Evolutionary conservation across 2,329 filamentous ascomycete genomes (phyloP), one percentile per base, ranked within the genome.

Genomic region (Alternaria sp.): DNA sequence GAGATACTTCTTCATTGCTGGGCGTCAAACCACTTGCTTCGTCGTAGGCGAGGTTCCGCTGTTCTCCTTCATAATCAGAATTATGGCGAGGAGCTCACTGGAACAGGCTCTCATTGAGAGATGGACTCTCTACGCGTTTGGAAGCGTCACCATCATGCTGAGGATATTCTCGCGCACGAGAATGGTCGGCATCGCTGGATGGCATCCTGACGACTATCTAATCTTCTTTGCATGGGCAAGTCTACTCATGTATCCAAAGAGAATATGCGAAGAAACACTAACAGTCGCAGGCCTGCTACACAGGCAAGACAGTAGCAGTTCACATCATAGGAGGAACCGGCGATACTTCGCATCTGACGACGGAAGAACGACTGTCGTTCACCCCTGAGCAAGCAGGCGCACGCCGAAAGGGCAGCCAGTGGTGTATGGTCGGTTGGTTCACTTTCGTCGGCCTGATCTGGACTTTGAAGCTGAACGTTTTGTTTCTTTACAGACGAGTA

Each of bases 381-480:
- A 67, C 65, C 1, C 39, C 63, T 3, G 67, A 67, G 3, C 68
- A 77, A 14, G 67, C 69, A 2, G 52, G 52, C 8, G 55, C 65
- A 5, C 76, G 74, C 65, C 60, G 77, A 58, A 54, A 58, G 13
- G 77, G 76, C 0, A 74, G 78, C 0, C 70, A 80, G 46, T 72
- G 73, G 44, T 80, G 79, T 51, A 64, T 78, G 21, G 63, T 74
- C 1, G 78, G 77, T 1, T 66, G 77, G 34, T 64, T 65, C 10
- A 70, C 68, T 2, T 80, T 80, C 10, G 67, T 73, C 10, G 58
- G 72, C 11, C 72, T 79, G 28, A 65, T 80, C 4, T 80, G 78
- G 79, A 73, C 66, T 0, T 63, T 80, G 51, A 80, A 80, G 56
- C 66, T 80, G 31, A 79, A 78, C 63, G 80, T 80, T 77, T 51